A percentile compares a stretch with the other conserved stretches of the same genome.
These are phyloP conservation scores for Myriangium duriaei DNA, from an alignment of 2,329 filamentous ascomycete genomes.

Conservation along the genomic window DNA sequence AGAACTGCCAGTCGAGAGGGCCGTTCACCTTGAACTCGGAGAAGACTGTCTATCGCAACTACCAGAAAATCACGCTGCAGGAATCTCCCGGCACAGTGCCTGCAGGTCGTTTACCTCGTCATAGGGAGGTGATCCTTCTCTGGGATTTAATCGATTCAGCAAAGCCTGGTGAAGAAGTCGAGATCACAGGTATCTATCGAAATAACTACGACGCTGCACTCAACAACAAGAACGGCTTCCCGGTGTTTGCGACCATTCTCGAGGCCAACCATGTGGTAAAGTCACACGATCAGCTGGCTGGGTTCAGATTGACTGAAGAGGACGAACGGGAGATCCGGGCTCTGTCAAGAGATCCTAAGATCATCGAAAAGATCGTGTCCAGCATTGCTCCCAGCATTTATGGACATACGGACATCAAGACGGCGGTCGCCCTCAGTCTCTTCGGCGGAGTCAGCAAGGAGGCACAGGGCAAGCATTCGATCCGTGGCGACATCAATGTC, in stretches of 20 bases:
- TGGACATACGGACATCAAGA: conserved; percentile 93
- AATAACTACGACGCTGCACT: conserved; percentile 97
- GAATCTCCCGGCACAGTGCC: conserved; percentile 96
- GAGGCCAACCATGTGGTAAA: conserved; percentile 98
- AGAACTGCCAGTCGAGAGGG: conserved; percentile 87
- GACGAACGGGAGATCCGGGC: conserved; percentile 85
- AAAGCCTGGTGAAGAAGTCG: conserved; percentile 95
- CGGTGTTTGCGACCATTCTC: conserved; percentile 92
- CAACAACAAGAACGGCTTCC: conserved; percentile 97
- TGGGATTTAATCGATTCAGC: conserved; percentile 96
- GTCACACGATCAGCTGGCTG: conserved; percentile 90
- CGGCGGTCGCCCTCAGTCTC: conserved; percentile 81
- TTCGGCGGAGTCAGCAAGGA: conserved; percentile 91
- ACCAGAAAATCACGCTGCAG: conserved; percentile 93
- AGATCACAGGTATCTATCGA: conserved; percentile 90
- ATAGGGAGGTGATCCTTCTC: conserved; percentile 85
- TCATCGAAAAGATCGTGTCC: conserved; percentile 82
- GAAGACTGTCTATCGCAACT: conserved; percentile 96
- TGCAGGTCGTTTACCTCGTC: conserved; percentile 82
- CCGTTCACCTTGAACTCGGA: conserved; percentile 94
- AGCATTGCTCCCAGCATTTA: conserved; percentile 97
- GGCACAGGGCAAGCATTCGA: conserved; percentile 75
- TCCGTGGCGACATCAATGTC: conserved; percentile 96
- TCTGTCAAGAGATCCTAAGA: conserved; percentile 77
- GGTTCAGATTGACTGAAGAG: conserved; percentile 87